Conservation (phyloP, 129 eudicot genomes). For the Oenanthe sinensis region DNA sequence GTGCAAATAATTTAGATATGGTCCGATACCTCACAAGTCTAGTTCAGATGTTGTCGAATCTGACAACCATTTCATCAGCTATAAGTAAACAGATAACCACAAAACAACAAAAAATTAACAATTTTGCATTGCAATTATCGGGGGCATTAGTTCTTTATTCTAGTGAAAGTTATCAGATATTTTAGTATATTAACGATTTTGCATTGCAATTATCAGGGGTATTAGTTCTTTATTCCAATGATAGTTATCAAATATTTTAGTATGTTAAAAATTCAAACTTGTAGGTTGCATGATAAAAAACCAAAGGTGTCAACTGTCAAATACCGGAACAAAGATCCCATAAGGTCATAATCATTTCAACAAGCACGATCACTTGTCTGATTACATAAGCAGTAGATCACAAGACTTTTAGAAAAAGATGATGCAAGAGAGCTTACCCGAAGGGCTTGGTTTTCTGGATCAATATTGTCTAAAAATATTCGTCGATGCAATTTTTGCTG, state of each 20-base stretch:
- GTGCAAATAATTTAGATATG: no score
- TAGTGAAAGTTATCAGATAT: no score
- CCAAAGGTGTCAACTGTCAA: background rate
- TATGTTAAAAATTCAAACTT: background rate
- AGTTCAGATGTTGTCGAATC: background rate
- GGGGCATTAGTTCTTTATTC: background rate
- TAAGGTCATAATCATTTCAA: conserved; percentile 8
- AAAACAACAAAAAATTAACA: background rate
- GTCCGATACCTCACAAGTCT: no score
- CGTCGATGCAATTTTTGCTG: conserved; percentile 73
- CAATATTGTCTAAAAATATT: conserved; percentile 61
- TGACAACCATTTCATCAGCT: background rate
- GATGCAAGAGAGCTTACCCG: conserved; percentile 25
- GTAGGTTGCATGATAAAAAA: background rate
- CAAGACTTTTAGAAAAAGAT: background rate
- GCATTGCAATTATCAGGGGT: background rate
- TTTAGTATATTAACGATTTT: background rate
- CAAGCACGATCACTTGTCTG: background rate
- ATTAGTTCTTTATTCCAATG: background rate
- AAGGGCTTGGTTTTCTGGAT: conserved; percentile 71
- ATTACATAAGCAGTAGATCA: background rate
- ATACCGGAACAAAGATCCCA: background rate
- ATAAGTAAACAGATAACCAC: background rate
- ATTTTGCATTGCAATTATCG: background rate
- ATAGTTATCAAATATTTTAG: no score